These are phyloP conservation scores for Letharia lupina DNA, from an alignment of 495 filamentous ascomycete genomes.

Conservation along the genomic window DNA sequence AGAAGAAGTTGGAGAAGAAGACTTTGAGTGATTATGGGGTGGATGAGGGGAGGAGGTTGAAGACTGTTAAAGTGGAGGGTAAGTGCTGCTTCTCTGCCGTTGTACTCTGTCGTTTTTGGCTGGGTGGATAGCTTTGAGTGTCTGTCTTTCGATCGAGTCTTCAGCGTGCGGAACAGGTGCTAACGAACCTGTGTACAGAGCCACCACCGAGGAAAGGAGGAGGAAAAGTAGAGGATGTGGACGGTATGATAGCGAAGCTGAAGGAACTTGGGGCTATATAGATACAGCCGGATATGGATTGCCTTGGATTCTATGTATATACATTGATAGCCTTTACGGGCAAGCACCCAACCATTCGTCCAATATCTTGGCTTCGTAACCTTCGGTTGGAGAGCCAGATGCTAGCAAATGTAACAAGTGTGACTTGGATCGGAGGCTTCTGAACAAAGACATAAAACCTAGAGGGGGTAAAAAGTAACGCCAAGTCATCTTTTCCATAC, in stretches of 20 bases:
- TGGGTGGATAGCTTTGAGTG: no score
- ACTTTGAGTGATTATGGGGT: slow-evolving; percentile 71
- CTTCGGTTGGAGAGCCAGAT: no score
- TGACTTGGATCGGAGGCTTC: neutral
- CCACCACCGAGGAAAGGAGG: slow-evolving; percentile 83
- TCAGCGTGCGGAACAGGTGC: neutral
- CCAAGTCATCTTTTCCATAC: no score
- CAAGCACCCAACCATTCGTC: neutral
- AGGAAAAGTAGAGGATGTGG: slow-evolving; percentile 94
- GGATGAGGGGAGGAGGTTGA: slow-evolving; percentile 63
- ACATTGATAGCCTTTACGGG: neutral
- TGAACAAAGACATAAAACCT: no score
- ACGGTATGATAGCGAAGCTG: slow-evolving; percentile 80
- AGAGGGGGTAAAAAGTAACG: no score
- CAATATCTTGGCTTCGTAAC: neutral
- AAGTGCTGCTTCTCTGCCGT: slow-evolving; percentile 37
- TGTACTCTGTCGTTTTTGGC: slow-evolving; percentile 20
- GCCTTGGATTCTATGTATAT: slow-evolving; percentile 9
- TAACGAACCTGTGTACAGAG: slow-evolving; percentile 44
- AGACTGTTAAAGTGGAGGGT: slow-evolving; percentile 69
- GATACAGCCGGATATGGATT: neutral
- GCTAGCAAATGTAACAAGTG: no score
- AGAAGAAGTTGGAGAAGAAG: slow-evolving; percentile 95
- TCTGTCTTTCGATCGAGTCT: no score
- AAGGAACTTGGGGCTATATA: slow-evolving; percentile 93